Percentiles rank a stretch among this genome's conserved stretches.
Evolutionary conservation across 169 alveolate genomes (phyloP).

Genomic region (Eimeria maxima): DNA sequence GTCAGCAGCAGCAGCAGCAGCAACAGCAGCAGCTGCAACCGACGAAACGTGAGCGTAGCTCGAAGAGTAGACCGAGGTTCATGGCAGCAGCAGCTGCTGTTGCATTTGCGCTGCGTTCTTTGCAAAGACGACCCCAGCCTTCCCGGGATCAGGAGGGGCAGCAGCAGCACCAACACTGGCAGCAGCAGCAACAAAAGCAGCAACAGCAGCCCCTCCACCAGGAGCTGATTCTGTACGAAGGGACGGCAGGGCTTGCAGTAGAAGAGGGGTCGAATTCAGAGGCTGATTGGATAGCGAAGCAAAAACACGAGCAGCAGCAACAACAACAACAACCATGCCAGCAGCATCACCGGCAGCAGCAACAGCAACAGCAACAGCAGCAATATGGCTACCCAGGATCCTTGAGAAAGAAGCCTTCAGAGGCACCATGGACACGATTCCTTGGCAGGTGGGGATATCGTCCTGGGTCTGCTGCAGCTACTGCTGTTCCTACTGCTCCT

Average conservation of each 20-base stretch:
- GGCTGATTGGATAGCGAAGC: neutral
- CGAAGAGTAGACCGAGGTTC: neutral
- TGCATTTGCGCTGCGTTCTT: constrained; percentile 19
- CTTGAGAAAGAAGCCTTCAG: neutral
- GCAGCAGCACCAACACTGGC: neutral
- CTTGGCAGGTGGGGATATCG: constrained; percentile 62
- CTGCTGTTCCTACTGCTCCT: neutral
- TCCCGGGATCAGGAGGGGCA: neutral
- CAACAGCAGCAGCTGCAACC: constrained; percentile 17
- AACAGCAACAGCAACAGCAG: neutral
- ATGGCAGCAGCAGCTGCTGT: constrained; percentile 43
- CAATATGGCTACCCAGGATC: neutral
- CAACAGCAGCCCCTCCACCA: neutral
- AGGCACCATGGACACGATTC: neutral
- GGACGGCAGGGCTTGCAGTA: neutral
- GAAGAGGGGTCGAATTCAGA: neutral
- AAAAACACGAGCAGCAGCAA: neutral
- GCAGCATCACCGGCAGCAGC: neutral
- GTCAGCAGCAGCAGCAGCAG: constrained; percentile 1
- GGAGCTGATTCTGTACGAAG: neutral
- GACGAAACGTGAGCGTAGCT: neutral
- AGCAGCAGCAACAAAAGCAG: neutral
- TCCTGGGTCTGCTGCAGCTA: constrained; percentile 5
- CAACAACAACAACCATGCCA: neutral
- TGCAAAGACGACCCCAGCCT: neutral